phyloP scores from a whole-genome alignment of 257 asterid genomes.

The Solanum boliviense region DNA sequence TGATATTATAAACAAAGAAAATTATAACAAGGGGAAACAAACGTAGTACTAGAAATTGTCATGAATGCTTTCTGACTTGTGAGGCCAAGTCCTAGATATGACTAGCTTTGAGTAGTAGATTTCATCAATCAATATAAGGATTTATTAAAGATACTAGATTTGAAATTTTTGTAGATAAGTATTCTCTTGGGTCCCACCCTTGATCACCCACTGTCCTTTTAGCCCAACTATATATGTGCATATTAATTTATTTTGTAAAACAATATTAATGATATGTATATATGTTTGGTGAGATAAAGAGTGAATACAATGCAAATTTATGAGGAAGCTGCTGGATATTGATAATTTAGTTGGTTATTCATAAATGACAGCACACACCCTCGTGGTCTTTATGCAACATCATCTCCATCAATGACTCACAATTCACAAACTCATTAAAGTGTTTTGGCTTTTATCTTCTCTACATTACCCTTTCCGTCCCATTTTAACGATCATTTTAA shows the following conservation, averaged over 20 bases:
- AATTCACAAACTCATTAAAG: not conserved
- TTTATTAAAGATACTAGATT: not conserved
- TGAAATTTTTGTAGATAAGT: not conserved
- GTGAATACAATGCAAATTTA: not conserved
- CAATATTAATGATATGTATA: not conserved
- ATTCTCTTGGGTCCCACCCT: not conserved
- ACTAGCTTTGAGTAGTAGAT: not conserved
- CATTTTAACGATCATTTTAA: not conserved
- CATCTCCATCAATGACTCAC: not conserved
- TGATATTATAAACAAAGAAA: not conserved
- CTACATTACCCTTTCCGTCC: not conserved
- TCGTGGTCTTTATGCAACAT: not conserved
- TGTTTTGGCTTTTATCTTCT: not conserved
- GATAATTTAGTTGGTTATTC: not conserved
- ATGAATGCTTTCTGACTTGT: not conserved
- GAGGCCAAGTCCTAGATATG: not conserved
- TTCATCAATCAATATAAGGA: not conserved
- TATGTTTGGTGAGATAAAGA: not conserved
- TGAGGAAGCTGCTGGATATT: not conserved
- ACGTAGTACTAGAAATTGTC: not conserved
- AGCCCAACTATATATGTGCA: not conserved
- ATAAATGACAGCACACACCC: not conserved
- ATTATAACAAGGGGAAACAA: not conserved
- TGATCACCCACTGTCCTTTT: not conserved
- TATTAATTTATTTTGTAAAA: not conserved